Evolutionary conservation across 2,329 filamentous ascomycete genomes (phyloP).

Genomic region (Calonectria montana): DNA sequence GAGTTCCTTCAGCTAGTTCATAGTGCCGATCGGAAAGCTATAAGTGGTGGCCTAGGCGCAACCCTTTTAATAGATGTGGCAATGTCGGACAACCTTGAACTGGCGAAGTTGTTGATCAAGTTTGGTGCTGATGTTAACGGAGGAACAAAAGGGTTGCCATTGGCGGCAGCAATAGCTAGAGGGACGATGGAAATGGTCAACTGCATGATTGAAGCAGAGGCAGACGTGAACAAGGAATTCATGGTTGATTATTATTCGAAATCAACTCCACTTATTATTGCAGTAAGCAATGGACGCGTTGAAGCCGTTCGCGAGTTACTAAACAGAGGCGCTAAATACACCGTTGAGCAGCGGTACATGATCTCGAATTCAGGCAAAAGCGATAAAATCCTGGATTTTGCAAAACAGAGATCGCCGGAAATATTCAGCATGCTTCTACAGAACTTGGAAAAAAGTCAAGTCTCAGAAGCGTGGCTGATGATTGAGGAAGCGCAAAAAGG

Average conservation of each 20-base stretch:
- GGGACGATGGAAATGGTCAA: neutral
- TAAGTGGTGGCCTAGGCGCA: neutral
- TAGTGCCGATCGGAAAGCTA: neutral
- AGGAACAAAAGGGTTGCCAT: neutral
- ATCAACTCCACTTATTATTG: neutral
- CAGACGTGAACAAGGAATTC: neutral
- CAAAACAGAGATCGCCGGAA: neutral
- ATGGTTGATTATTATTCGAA: accelerated
- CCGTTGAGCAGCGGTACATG: neutral
- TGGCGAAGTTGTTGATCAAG: neutral
- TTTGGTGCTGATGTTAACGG: neutral
- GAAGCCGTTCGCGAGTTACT: neutral
- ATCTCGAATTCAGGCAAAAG: neutral
- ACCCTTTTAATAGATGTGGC: neutral
- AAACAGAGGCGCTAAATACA: neutral
- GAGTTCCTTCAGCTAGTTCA: neutral
- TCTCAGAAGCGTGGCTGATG: neutral
- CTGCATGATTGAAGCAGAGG: neutral
- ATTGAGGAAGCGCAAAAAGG: neutral
- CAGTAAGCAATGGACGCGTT: neutral
- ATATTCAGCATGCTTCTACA: neutral
- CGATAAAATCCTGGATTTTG: neutral
- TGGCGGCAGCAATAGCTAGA: neutral
- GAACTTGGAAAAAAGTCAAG: neutral
- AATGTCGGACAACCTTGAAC: neutral